Base-by-base conservation (phyloP, 257 asterid genomes). In the Solanum clarkiae region DNA sequence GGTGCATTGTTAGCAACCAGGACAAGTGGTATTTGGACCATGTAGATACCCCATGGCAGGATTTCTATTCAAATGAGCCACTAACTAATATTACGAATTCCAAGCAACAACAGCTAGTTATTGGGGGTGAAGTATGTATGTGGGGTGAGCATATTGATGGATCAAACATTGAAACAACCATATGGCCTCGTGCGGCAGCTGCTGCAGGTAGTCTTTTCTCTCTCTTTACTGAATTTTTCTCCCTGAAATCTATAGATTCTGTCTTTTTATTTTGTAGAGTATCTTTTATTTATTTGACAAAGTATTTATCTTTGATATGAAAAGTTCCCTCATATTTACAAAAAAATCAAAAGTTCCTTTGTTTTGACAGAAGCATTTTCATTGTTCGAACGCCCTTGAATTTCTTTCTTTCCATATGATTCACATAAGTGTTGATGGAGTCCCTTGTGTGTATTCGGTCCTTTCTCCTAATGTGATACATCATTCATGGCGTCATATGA, bases 171-270 rank as follows among this genome's bases (percentile, higher is more conserved):
- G 95, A 93, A 91, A 97, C 92, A 87, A 94, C 97, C 1, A 91
- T 96, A 89, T 96, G 99, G 99, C 99, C 99, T 0, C 92, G 99
- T 4, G 99, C 99, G 62, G 98, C 99, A 1, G 99, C 99, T 26
- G 99, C 99, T 18, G 99, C 99, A 87, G 99, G 99, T 95, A 90
- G 75, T 40, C 10, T 82, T 57, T 42, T 47, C 5, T 17, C 79
- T 49, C 12, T 45, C n/a, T 55, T 36, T 65, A 75, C 16, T 77
- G 63, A 15, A 77, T 51, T 14, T 75, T 20, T 84, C 53, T 49
- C 60, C 74, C 70, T 26, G 82, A 4, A 56, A 18, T 47, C 0
- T 63, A 17, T n/a, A 2, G 72, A 65, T 71, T 42, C 26, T 69
- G 49, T 17, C 55, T 44, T 71, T 71, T 24, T 26, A 2, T 14